A percentile compares a stretch with the other conserved stretches of the same genome.
phyloP scores from a whole-genome alignment of 2,329 filamentous ascomycete genomes.

The Neophaeococcomyces mojaviensis region DNA sequence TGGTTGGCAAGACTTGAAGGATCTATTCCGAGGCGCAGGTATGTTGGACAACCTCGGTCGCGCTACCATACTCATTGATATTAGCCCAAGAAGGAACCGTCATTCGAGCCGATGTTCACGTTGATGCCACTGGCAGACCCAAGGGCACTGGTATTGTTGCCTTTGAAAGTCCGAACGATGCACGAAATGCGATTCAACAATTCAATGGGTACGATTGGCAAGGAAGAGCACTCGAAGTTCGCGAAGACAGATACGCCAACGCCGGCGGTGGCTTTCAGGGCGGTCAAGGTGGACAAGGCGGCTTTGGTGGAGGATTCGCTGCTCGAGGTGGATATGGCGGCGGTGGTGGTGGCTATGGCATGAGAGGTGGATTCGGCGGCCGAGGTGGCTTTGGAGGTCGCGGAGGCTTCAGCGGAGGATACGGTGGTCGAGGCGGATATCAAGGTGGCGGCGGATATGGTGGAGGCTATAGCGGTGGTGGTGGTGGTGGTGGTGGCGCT shows the following conservation, averaged over 20 bases:
- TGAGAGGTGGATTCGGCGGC: conserved; percentile 5
- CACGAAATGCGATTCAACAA: conserved; percentile 88
- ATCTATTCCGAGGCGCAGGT: conserved; percentile 97
- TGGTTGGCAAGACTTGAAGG: conserved; percentile 98
- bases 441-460: conserved; percentile 6
- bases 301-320: conserved; percentile 22
- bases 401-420: conserved; percentile 29
- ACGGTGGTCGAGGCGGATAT: conserved; percentile 15
- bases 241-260: conserved; percentile 83
- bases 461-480: conserved; percentile 5
- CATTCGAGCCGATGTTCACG: conserved; percentile 90
- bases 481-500: conserved; percentile 30
- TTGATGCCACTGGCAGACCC: conserved; percentile 81
- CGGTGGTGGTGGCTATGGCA: conserved; percentile 8
- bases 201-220: conserved; percentile 99
- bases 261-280: conserved; percentile 35
- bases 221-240: conserved; percentile 83
- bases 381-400: conserved; percentile 11
- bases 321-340: conserved; percentile 12
- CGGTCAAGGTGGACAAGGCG: conserved; percentile 39
- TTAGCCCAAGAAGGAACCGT: conserved; percentile 60
- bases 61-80: conserved; percentile 13
- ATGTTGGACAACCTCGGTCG: conserved; percentile 39
- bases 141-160: conserved; percentile 97
- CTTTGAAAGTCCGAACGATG: conserved; percentile 90